Base-by-base conservation (phyloP, 164 flowering plant species). In the Euptelea pleiosperma region DNA sequence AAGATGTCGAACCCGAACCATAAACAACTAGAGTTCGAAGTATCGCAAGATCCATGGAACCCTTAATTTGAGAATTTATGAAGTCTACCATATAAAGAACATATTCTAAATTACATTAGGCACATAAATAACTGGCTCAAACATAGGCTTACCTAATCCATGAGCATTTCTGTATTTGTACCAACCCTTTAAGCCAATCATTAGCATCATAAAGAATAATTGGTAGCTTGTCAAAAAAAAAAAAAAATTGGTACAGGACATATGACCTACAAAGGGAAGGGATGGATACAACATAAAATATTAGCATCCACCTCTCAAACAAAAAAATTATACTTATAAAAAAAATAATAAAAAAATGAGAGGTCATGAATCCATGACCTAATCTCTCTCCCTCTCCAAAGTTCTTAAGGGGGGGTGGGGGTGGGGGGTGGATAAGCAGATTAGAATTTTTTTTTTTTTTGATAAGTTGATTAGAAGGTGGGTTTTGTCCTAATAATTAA, bases 231-330 rank as follows among this genome's bases (percentile, higher is more conserved):
- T n/a, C n/a, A n/a, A n/a, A n/a, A n/a, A n/a, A n/a, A 61, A 49
- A 58, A 70, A 68, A 70, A 61, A 67, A 60, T 65, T 61, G 72
- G 70, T 65, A 40, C 56, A 47, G 28, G 52, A 63, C 65, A 61
- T 50, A 47, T 50, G 44, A 36, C 43, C 65, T 41, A 63, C 40
- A 42, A 66, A 63, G 41, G 49, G 4, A 35, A 55, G 25, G 28
- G 71, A 55, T 70, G 68, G 64, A 47, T 57, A 55, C 55, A 71
- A 24, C 69, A 58, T 60, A 58, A 57, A 51, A 65, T 66, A 68
- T 58, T 53, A 52, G 53, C 12, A 43, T 52, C 51, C 25, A 30
- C 28, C 62, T 35, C 10, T 2, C 31, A 11, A 6, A 6, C 22
- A 31, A 29, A 50, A 24, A 31, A n/a, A n/a, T n/a, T n/a, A n/a